A percentile compares a stretch with the other conserved stretches of the same genome.
These are phyloP conservation scores for Cryomyces minteri DNA, from an alignment of 495 filamentous ascomycete species.

Conservation along the genomic window DNA sequence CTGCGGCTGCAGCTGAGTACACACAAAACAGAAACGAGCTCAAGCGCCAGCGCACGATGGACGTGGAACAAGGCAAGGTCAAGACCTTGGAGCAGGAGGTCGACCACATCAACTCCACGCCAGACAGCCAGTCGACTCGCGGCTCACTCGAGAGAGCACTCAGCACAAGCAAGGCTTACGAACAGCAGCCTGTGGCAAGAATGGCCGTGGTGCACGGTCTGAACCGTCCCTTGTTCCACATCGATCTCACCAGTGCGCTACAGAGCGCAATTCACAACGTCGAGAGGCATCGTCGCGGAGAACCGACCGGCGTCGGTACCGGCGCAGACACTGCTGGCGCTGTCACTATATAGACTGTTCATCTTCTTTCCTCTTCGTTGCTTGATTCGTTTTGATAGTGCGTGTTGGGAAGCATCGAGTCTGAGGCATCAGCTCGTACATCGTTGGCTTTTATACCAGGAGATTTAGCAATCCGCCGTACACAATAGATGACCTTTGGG, in stretches of 20 bases:
- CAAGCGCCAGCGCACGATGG: constrained; percentile 16
- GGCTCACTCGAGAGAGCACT: constrained; percentile 27
- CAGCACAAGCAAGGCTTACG: constrained; percentile 25
- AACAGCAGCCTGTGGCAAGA: constrained; percentile 16
- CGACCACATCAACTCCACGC: constrained; percentile 8
- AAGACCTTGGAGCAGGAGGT: constrained; percentile 3
- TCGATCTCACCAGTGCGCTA: constrained; percentile 80
- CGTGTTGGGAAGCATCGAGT: too few relatives aligned
- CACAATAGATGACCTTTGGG: too few relatives aligned
- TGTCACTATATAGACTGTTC: too few relatives aligned
- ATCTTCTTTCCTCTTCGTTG: too few relatives aligned
- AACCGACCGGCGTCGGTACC: not conserved
- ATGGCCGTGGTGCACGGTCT: constrained; percentile 64
- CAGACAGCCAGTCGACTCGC: constrained; percentile 2
- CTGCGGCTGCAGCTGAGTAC: constrained; percentile 40
- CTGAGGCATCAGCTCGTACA: too few relatives aligned
- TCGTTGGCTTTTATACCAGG: too few relatives aligned
- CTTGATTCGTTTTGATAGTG: too few relatives aligned
- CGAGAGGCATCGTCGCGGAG: constrained; percentile 14
- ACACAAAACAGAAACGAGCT: constrained; percentile 41
- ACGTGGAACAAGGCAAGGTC: constrained; percentile 1
- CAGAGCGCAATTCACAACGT: constrained; percentile 76
- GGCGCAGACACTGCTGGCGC: not conserved
- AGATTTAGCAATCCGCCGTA: too few relatives aligned
- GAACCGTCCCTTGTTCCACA: constrained; percentile 84